These are phyloP conservation scores for Vaccinium macrocarpon DNA, from an alignment of 148 eudicot genomes.

Conservation along the genomic window DNA sequence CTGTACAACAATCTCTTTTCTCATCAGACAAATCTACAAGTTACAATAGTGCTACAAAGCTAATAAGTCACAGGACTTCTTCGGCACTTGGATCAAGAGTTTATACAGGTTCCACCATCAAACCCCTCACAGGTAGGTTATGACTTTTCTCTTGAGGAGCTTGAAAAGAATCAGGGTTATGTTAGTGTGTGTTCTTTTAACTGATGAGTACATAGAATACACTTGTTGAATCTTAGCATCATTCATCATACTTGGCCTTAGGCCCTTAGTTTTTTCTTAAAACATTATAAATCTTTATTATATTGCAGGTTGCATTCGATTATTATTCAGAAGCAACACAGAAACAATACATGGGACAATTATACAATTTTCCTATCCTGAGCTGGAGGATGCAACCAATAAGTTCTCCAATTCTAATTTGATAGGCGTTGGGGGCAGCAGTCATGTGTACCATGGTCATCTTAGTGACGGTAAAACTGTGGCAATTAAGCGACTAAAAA, in stretches of 20 bases:
- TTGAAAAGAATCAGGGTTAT: not conserved
- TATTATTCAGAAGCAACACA: conserved; percentile 40
- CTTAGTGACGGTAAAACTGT: conserved; percentile 68
- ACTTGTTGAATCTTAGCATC: not conserved
- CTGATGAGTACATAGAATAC: not conserved
- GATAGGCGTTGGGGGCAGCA: conserved; percentile 89
- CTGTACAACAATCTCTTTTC: conserved; percentile 29
- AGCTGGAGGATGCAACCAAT: conserved; percentile 79
- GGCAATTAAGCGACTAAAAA: conserved; percentile 76
- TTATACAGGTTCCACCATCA: conserved; percentile 26
- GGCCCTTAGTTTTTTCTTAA: not conserved
- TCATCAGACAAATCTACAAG: conserved; percentile 60
- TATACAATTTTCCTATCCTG: conserved; percentile 64
- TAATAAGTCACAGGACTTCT: conserved; percentile 48
- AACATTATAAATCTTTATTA: conserved; percentile 1
- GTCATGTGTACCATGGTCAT: conserved; percentile 75
- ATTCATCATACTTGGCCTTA: not conserved
- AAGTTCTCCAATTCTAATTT: conserved; percentile 72
- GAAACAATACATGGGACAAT: conserved; percentile 53
- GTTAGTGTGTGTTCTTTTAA: not conserved
- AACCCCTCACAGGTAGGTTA: conserved; percentile 42
- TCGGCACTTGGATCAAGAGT: conserved; percentile 36
- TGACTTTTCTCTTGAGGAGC: not conserved
- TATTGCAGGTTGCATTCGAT: conserved; percentile 59
- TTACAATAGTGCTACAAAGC: conserved; percentile 56